Percentiles rank a stretch among this genome's conserved stretches.
Conservation (phyloP, 208 protist species). For the Crithidia mellificae region DNA sequence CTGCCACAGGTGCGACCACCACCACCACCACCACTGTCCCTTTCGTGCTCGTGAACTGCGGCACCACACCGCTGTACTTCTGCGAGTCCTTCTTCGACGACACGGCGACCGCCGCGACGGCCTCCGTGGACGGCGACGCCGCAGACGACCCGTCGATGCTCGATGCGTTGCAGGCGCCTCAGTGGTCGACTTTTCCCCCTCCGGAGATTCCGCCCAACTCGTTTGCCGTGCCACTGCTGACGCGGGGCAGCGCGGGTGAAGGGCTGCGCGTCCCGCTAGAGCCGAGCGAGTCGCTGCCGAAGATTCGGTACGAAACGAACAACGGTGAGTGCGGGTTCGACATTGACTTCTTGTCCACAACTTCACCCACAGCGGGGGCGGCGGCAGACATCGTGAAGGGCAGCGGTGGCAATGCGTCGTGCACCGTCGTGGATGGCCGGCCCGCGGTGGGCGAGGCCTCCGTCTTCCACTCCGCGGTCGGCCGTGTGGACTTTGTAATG, state of each 20-base stretch:
- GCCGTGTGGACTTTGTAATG: slow-evolving; percentile 18
- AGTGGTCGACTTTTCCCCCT: slow-evolving; percentile 52
- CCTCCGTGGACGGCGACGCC: background rate
- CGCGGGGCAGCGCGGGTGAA: background rate
- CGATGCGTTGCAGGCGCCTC: slow-evolving; percentile 4
- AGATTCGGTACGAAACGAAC: slow-evolving; percentile 43
- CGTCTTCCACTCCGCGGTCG: slow-evolving; percentile 10
- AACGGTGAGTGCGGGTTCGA: slow-evolving; percentile 41
- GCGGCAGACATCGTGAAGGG: background rate
- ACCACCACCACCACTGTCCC: slow-evolving; percentile 14
- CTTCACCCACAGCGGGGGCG: background rate
- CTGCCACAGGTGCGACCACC: too few species aligned
- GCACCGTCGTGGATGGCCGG: slow-evolving; percentile 14
- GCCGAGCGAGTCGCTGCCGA: background rate
- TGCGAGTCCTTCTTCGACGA: slow-evolving; percentile 24
- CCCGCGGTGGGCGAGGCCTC: slow-evolving; percentile 14
- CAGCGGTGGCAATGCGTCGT: background rate
- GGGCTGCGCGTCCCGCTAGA: background rate
- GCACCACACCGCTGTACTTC: slow-evolving; percentile 47
- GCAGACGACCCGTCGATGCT: background rate
- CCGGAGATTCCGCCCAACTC: slow-evolving; percentile 43
- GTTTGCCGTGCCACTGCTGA: slow-evolving; percentile 40
- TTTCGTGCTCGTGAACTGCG: slow-evolving; percentile 49
- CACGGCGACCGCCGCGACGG: background rate
- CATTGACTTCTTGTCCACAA: slow-evolving; percentile 10